Conservation (phyloP, 306 rosid species). For the Purshia tridentata region DNA sequence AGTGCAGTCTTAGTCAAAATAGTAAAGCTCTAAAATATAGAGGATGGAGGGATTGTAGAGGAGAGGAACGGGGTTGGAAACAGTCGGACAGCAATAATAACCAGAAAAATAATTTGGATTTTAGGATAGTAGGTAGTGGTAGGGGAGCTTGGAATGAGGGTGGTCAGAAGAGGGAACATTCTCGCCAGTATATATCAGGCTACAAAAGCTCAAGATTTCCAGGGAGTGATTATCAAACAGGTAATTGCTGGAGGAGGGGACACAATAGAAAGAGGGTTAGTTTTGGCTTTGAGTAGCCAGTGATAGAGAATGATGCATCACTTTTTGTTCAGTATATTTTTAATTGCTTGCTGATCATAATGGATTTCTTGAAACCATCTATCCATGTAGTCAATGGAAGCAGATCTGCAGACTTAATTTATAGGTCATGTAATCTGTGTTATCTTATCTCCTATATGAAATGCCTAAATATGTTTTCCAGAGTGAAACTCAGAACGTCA, state of each 20-base stretch:
- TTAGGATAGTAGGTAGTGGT: constrained; percentile 29
- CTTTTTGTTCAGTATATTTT: constrained; percentile 2
- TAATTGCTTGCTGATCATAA: constrained; percentile 5
- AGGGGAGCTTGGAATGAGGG: constrained; percentile 35
- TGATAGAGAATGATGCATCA: constrained; percentile 1
- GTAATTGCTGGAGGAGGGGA: constrained; percentile 42
- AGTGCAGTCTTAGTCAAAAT: constrained; percentile 27
- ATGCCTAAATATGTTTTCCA: too few species aligned
- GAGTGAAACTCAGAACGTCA: too few species aligned
- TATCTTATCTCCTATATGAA: background rate
- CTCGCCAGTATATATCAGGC: constrained; percentile 22
- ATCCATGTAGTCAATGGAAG: constrained; percentile 2
- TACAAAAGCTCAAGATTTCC: constrained; percentile 39
- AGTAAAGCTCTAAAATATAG: constrained; percentile 31
- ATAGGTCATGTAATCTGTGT: background rate
- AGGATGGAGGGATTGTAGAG: constrained; percentile 37
- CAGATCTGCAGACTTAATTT: background rate
- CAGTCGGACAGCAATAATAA: constrained; percentile 27
- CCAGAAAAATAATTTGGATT: constrained; percentile 38
- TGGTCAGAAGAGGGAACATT: constrained; percentile 36
- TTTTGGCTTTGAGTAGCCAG: constrained; percentile 31
- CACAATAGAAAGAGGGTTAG: constrained; percentile 41
- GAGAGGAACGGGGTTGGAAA: constrained; percentile 40
- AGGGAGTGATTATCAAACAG: constrained; percentile 40
- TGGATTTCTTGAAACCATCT: constrained; percentile 10